Evolutionary conservation across 768 basidiomycete genomes (phyloP).

Genomic region (Chalciporus piperatus): DNA sequence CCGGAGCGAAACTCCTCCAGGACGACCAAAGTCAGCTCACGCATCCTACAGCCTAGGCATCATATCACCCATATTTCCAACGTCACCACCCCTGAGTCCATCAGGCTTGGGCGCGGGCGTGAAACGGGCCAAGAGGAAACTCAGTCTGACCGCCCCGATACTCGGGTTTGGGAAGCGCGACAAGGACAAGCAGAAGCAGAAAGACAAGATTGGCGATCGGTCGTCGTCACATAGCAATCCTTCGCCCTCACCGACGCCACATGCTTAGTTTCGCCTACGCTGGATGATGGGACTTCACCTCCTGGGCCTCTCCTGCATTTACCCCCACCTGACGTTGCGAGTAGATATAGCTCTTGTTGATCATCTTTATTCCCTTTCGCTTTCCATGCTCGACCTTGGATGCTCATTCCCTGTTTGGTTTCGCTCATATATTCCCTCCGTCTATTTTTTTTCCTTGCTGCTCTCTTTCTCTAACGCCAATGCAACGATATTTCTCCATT

Average conservation of each 20-base stretch:
- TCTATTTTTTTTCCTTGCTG: constrained; percentile 1
- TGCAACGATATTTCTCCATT: constrained; percentile 17
- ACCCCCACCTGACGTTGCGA: not conserved
- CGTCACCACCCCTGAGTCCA: constrained; percentile 16
- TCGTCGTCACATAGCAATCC: not conserved
- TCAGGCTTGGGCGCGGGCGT: constrained; percentile 14
- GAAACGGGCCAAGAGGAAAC: constrained; percentile 52
- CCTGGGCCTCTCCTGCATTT: not conserved
- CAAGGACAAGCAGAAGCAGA: constrained; percentile 44
- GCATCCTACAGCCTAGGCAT: constrained; percentile 18
- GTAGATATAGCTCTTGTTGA: constrained; percentile 12
- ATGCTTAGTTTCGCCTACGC: not conserved
- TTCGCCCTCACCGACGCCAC: not conserved
- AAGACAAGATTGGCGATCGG: constrained; percentile 24
- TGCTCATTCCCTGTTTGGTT: not conserved
- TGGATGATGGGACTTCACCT: not conserved
- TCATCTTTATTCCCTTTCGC: constrained; percentile 28
- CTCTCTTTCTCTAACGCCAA: constrained; percentile 8
- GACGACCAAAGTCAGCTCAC: constrained; percentile 28
- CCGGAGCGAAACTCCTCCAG: not conserved
- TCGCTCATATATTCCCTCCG: constrained; percentile 3
- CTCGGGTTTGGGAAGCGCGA: constrained; percentile 55
- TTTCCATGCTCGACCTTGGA: constrained; percentile 8
- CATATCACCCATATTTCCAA: constrained; percentile 13
- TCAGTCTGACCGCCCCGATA: constrained; percentile 65